Percentiles rank a stretch among this genome's conserved stretches.
Conservation (phyloP, 805 yeast species). For the Yamadazyma olivae region DNA sequence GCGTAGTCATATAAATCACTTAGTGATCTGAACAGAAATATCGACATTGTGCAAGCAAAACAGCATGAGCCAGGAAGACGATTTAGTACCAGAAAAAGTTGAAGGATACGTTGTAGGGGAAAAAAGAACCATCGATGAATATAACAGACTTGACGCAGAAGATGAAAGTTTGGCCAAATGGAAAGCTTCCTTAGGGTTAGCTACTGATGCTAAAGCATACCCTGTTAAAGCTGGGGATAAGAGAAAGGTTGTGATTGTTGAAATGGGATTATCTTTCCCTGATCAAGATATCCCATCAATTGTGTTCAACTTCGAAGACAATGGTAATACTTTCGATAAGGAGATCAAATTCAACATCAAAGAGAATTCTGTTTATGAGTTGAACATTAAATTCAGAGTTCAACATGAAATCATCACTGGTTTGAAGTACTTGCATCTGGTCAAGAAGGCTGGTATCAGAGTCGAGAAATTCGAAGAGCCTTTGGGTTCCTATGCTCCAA, state of each 20-base stretch:
- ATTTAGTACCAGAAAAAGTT: slow-evolving; percentile 58
- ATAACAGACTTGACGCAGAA: slow-evolving; percentile 78
- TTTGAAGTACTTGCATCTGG: slow-evolving; percentile 76
- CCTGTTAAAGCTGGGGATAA: slow-evolving; percentile 70
- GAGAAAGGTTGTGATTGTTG: slow-evolving; percentile 74
- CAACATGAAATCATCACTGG: slow-evolving; percentile 93
- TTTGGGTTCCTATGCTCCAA: slow-evolving; percentile 89
- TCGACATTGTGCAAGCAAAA: too few species aligned
- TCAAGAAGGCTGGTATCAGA: slow-evolving; percentile 83
- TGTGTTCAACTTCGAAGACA: slow-evolving; percentile 63
- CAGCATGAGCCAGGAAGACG: too few species aligned
- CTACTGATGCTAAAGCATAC: slow-evolving; percentile 49
- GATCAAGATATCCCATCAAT: slow-evolving; percentile 56
- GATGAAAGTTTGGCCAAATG: slow-evolving; percentile 89
- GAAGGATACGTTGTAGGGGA: slow-evolving; percentile 64
- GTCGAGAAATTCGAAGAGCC: slow-evolving; percentile 86
- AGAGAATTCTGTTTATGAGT: slow-evolving; percentile 71
- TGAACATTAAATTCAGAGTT: slow-evolving; percentile 73
- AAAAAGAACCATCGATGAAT: slow-evolving; percentile 80
- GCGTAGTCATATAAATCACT: too few species aligned
- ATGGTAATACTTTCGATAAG: slow-evolving; percentile 52
- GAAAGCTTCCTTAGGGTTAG: slow-evolving; percentile 84
- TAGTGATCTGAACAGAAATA: too few species aligned
- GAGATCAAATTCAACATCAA: slow-evolving; percentile 72
- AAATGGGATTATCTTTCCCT: slow-evolving; percentile 68